A percentile compares a stretch with the other conserved stretches of the same genome.
Conservation (phyloP, 345 rosid species). For the Aegle marmelos region DNA sequence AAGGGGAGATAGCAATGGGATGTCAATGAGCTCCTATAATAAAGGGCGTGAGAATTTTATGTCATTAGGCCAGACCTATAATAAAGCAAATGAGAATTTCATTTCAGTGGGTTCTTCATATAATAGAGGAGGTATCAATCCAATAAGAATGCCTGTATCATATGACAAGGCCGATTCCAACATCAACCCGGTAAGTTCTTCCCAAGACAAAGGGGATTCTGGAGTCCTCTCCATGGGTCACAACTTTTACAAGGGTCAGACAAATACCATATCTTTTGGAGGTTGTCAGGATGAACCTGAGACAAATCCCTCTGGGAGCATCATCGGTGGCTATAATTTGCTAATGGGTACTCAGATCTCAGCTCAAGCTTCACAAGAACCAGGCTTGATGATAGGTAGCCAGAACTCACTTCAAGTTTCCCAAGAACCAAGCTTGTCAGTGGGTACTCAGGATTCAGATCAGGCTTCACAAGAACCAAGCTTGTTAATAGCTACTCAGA, state of each 20-base stretch:
- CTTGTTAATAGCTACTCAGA: background rate
- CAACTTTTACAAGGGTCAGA: constrained; percentile 34
- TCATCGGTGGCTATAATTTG: constrained; percentile 35
- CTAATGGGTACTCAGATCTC: constrained; percentile 31
- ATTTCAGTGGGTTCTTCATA: constrained; percentile 31
- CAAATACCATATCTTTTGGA: constrained; percentile 41
- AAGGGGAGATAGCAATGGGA: constrained; percentile 31
- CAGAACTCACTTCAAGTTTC: background rate
- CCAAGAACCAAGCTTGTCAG: constrained; percentile 18
- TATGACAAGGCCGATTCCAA: constrained; percentile 30
- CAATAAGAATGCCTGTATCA: constrained; percentile 21
- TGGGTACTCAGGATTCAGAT: constrained; percentile 31
- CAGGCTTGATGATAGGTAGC: background rate
- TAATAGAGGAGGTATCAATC: constrained; percentile 30
- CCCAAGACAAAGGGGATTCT: constrained; percentile 39
- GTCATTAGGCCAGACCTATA: constrained; percentile 30
- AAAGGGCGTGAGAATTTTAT: constrained; percentile 34
- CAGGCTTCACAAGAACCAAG: constrained; percentile 5
- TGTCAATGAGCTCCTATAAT: constrained; percentile 30
- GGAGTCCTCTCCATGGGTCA: constrained; percentile 38
- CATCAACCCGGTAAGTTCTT: constrained; percentile 16
- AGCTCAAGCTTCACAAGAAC: constrained; percentile 28
- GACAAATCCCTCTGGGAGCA: constrained; percentile 35
- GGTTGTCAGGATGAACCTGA: constrained; percentile 40
- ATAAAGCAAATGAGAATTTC: constrained; percentile 34